A percentile compares a stretch with the other conserved stretches of the same genome.
These are phyloP conservation scores for Euptelea pleiosperma DNA, from an alignment of 164 flowering plant species.

Conservation along the genomic window DNA sequence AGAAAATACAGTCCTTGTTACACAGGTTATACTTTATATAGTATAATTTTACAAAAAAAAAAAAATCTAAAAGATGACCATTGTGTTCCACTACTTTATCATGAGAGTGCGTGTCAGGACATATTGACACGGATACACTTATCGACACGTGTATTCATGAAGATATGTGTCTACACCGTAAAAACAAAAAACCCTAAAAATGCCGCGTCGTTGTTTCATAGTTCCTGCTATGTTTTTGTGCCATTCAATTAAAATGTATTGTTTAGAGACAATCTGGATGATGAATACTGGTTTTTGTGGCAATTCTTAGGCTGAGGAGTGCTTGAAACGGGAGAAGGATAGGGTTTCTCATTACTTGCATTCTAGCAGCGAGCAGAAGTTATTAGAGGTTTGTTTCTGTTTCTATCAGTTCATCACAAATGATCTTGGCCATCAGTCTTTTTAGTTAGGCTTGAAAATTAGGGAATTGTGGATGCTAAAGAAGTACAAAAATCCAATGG, in stretches of 20 bases:
- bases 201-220: no score
- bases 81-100: no score
- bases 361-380: slow-evolving; percentile 67
- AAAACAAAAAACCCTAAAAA: no score
- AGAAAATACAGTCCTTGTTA: no score
- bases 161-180: no score
- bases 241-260: background rate
- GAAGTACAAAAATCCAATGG: background rate
- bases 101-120: no score
- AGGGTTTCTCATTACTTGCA: slow-evolving; percentile 80
- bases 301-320: slow-evolving; percentile 68
- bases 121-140: no score
- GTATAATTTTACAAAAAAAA: no score
- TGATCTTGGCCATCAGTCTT: background rate
- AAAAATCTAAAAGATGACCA: no score
- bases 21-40: no score
- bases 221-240: no score
- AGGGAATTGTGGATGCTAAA: background rate
- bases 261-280: background rate
- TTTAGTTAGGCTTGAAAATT: background rate
- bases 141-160: no score
- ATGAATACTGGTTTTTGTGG: slow-evolving; percentile 12
- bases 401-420: background rate
- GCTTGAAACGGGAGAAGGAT: slow-evolving; percentile 76
- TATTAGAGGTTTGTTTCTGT: slow-evolving; percentile 62